phyloP scores from a whole-genome alignment of 768 basidiomycete genomes.

The Hirschioporus abietinus region DNA sequence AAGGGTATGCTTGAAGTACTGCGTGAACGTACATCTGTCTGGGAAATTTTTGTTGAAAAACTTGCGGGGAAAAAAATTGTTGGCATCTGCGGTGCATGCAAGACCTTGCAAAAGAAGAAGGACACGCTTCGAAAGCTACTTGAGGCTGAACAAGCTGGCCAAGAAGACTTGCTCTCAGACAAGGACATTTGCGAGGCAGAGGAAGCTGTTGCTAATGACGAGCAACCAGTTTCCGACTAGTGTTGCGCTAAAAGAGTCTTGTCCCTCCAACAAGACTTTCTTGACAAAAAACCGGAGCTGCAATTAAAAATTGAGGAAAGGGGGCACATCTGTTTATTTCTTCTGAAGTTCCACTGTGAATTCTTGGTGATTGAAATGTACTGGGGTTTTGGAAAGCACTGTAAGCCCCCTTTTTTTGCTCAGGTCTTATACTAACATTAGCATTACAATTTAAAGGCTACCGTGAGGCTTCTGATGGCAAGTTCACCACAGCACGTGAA shows the following conservation, averaged over 20 bases:
- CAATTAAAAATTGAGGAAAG: conserved; percentile 7
- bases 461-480: conserved; percentile 9
- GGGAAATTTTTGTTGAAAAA: not conserved
- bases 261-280: conserved; percentile 8
- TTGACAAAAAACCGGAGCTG: conserved; percentile 7
- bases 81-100: conserved; percentile 17
- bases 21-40: conserved; percentile 14
- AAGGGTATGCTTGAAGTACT: conserved; percentile 21
- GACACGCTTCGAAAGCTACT: conserved; percentile 14
- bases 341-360: conserved; percentile 1
- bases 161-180: conserved; percentile 4
- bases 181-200: not conserved
- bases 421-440: not conserved
- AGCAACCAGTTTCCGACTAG: not conserved
- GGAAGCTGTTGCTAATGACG: not conserved
- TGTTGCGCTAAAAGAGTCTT: conserved; percentile 11
- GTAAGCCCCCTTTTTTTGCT: conserved; percentile 6
- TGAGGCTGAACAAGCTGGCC: conserved; percentile 12
- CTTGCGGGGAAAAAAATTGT: conserved; percentile 4
- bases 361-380: conserved; percentile 7
- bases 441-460: conserved; percentile 13
- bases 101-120: conserved; percentile 14
- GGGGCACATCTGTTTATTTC: conserved; percentile 9
- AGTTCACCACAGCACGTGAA: conserved; percentile 13
- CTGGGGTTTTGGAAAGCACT: conserved; percentile 7